These are phyloP conservation scores for Amphirosellinia nigrospora DNA, from an alignment of 495 filamentous ascomycete genomes.

Conservation along the genomic window DNA sequence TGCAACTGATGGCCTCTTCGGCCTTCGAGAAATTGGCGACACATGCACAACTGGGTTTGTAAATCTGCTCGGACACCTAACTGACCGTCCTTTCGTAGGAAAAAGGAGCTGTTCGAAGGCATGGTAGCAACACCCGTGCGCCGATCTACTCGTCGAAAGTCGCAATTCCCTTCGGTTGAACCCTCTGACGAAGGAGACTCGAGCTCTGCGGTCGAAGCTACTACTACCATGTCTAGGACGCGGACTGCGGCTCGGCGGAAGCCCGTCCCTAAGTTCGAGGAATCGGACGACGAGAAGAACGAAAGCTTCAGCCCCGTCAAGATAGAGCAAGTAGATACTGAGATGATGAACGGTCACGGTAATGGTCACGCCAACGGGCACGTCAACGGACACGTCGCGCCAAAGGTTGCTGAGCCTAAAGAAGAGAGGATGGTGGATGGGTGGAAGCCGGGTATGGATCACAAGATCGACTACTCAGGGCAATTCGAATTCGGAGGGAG, in stretches of 20 bases:
- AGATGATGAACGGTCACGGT: constrained; percentile 32
- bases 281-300: constrained; percentile 41
- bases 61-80: too few species aligned
- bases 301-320: constrained; percentile 43
- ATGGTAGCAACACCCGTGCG: constrained; percentile 55
- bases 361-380: constrained; percentile 33
- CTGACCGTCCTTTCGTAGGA: constrained; percentile 38
- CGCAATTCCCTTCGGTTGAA: constrained; percentile 43
- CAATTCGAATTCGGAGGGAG: constrained; percentile 91
- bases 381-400: constrained; percentile 43
- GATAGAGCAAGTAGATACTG: constrained; percentile 32
- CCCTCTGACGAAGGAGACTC: constrained; percentile 53
- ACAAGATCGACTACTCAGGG: constrained; percentile 78
- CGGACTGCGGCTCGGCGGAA: constrained; percentile 43
- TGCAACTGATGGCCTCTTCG: background rate
- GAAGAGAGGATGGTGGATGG: constrained; percentile 64
- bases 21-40: background rate
- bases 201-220: constrained; percentile 48
- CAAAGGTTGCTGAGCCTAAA: constrained; percentile 42
- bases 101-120: constrained; percentile 59
- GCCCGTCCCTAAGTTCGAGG: constrained; percentile 49
- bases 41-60: background rate
- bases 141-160: constrained; percentile 48
- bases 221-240: constrained; percentile 27
- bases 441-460: constrained; percentile 71